A percentile compares a stretch with the other conserved stretches of the same genome.
Conservation (phyloP, 2,329 filamentous ascomycete genomes). For the Talaromyces sp. region DNA sequence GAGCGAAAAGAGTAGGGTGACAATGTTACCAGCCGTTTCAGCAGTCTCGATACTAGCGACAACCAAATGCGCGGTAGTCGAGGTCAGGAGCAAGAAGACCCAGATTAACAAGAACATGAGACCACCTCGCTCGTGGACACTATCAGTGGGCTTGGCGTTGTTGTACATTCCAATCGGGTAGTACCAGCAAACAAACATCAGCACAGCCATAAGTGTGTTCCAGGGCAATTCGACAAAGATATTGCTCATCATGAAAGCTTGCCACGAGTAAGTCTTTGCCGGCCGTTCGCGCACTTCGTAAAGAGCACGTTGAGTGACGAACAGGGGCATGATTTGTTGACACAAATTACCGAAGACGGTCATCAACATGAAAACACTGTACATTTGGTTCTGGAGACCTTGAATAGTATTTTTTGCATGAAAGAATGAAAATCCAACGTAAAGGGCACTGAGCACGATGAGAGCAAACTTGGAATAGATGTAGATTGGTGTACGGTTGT, state of each 20-base stretch:
- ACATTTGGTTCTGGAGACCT: constrained; percentile 87
- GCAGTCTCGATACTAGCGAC: constrained; percentile 68
- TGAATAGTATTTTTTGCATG: constrained; percentile 69
- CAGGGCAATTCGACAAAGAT: constrained; percentile 70
- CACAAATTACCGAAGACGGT: constrained; percentile 68
- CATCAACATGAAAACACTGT: constrained; percentile 79
- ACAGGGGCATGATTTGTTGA: constrained; percentile 57
- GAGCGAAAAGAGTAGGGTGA: constrained; percentile 59
- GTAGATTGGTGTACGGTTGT: constrained; percentile 86
- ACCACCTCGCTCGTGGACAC: constrained; percentile 54
- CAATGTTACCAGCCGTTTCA: constrained; percentile 63
- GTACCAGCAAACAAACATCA: constrained; percentile 66
- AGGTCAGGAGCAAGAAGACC: constrained; percentile 67
- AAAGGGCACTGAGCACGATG: constrained; percentile 64
- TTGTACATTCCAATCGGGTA: constrained; percentile 56
- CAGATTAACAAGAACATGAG: constrained; percentile 64
- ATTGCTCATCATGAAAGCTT: constrained; percentile 67
- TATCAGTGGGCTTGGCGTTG: constrained; percentile 39
- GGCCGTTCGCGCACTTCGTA: constrained; percentile 61
- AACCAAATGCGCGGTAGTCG: constrained; percentile 69
- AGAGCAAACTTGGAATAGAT: constrained; percentile 79
- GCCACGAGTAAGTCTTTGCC: constrained; percentile 72
- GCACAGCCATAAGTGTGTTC: constrained; percentile 58
- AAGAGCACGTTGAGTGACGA: constrained; percentile 56
- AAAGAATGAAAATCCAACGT: constrained; percentile 82